Evolutionary conservation across 208 protist genomes (phyloP), one percentile per base, ranked within the genome.

Genomic region (Acanthamoeba culbertsoni): DNA sequence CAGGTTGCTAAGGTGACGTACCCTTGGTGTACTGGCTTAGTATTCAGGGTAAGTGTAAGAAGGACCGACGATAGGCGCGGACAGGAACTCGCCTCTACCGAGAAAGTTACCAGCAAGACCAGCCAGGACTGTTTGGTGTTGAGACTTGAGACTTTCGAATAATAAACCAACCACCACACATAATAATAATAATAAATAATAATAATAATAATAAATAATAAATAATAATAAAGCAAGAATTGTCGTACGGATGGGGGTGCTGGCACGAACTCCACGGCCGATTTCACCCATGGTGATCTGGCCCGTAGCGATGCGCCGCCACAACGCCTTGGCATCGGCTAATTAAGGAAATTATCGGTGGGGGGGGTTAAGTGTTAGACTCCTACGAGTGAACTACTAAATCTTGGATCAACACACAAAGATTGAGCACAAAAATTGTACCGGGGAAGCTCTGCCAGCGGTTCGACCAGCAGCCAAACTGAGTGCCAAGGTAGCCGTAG

Each of bases 1-100:
- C n/a, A n/a, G n/a, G n/a, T n/a, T n/a, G n/a, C n/a, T n/a, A n/a
- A n/a, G n/a, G n/a, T n/a, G n/a, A n/a, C n/a, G n/a, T n/a, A n/a
- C n/a, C n/a, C n/a, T n/a, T 23, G 51, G 51, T n/a, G 51, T 23
- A 59, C 51, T 59, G 51, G 71, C 71, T 82, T 90, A 90, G 57
- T 90, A 90, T 40, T 90, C 82, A 31, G 82, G 82, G n/a, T 90
- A 90, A 35, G 82, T 90, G 82, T 90, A 90, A 31, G 53, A 71
- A 28, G 82, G 40, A 68, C 82, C 82, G 57, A 90, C 82, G 51
- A 90, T 90, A 14, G 82, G 82, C 43, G 82, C 48, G 37, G 31
- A 90, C n/a, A 90, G 57, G 82, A 90, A 90, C 82, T 90, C 82
- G 35, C 82, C 82, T 40, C 48, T 62, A 20, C 48, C 82, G 26